Evolutionary conservation across 371 early-diverging fungal species (phyloP).

Genomic region (Mortierella sp.): DNA sequence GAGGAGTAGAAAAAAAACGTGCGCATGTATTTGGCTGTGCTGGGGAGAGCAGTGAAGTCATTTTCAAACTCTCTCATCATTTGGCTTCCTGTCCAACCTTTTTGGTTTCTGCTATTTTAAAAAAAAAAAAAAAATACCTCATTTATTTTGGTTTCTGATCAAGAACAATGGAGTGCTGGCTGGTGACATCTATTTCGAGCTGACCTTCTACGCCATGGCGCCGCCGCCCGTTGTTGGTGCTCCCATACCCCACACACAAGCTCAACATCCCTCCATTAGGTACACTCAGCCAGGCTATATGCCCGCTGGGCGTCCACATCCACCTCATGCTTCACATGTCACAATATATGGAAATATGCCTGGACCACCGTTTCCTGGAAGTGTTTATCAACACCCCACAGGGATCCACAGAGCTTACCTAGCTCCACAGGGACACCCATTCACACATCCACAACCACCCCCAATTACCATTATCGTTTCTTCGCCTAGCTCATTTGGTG

Average conservation of each 20-base stretch:
- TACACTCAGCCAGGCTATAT: conserved; percentile 22
- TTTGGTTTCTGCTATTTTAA: background rate
- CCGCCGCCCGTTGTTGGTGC: conserved; percentile 5
- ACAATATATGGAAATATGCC: conserved; percentile 4
- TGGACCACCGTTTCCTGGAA: conserved; percentile 34
- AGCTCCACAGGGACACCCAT: background rate
- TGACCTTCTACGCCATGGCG: conserved; percentile 47
- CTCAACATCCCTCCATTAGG: conserved; percentile 20
- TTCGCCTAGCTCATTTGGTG: background rate
- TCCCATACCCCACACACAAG: background rate
- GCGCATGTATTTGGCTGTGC: conserved; percentile 5
- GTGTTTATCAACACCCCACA: conserved; percentile 20
- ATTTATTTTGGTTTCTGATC: conserved; percentile 48
- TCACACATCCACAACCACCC: background rate
- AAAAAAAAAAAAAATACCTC: too few relatives aligned
- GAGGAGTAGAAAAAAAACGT: background rate
- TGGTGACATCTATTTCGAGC: conserved; percentile 50
- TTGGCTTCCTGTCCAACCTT: background rate
- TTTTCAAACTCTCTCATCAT: too few relatives aligned
- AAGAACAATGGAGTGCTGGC: conserved; percentile 35
- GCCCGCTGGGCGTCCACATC: conserved; percentile 11
- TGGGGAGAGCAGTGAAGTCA: too few relatives aligned
- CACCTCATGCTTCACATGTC: conserved; percentile 11
- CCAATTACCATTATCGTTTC: background rate
- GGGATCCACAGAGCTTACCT: background rate